Evolutionary conservation across 352 stramenopile species (phyloP), one percentile per base, ranked within the genome.

Genomic region (Pythium biforme): DNA sequence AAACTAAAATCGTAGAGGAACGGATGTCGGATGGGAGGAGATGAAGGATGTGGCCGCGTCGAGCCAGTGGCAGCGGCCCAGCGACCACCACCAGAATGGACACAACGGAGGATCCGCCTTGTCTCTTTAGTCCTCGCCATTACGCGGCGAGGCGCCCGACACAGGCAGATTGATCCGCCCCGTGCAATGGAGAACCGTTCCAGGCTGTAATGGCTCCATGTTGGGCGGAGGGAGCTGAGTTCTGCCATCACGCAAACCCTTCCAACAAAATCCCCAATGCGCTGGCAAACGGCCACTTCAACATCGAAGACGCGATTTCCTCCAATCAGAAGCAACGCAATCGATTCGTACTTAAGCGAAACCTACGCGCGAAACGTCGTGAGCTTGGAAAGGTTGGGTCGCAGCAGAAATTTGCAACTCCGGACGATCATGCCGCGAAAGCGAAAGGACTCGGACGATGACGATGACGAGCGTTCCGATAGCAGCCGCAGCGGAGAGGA

Each of bases 401-500:
- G 34, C 34, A 5, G 7, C 34, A 5, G 3, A 19, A 5, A 11
- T 34, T 4, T 34, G 29, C 29, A 34, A 4, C 29, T 34, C 10
- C 29, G 29, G 19, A 25, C 6, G 26, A 57, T 17, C 5, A 70
- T 66, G 64, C n/a, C 51, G 37, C 40, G 14, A 40, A 23, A 60
- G 37, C 40, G 14, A 48, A 31, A 55, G 0, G 55, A 60, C 14
- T 68, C 43, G 33, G 48, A 66, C 8, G 64, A 75, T 9, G 65
- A 74, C 3, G 64, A 75, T 9, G 65, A 74, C 3, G 56, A 72
- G 8, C 64, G 57, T 25, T 61, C 43, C 19, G 46, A 57, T 8
- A 65, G 52, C 46, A 56, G 54, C 26, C 43, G 12, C 11, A 49
- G 25, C 20, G 62, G 64, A 5, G 69, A 66, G 19, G 64, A 72